Conservation (phyloP, 2,329 filamentous ascomycete species). For the Diplocarpon mali region DNA sequence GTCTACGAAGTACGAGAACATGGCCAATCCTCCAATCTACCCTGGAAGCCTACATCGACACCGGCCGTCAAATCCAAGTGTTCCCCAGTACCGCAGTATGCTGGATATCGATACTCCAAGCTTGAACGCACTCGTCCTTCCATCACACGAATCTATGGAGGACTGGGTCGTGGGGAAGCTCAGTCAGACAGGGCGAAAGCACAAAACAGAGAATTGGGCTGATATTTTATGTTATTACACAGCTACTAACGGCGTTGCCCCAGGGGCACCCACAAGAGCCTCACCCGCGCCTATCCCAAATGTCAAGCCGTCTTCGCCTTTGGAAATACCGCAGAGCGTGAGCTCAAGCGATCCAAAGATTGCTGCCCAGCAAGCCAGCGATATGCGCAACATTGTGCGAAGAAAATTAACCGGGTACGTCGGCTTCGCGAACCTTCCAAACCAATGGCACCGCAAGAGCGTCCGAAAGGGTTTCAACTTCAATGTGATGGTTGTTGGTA, state of each 20-base stretch:
- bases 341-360: conserved; percentile 28
- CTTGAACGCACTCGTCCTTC: conserved; percentile 16
- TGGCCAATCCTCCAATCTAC: conserved; percentile 8
- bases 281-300: conserved; percentile 24
- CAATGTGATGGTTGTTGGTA: conserved; percentile 99
- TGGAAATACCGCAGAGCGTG: conserved; percentile 26
- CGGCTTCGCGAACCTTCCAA: conserved; percentile 95
- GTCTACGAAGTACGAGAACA: conserved; percentile 6
- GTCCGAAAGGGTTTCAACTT: conserved; percentile 99
- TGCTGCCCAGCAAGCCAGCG: conserved; percentile 28
- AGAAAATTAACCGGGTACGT: conserved; percentile 98
- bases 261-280: conserved; percentile 22
- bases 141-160: conserved; percentile 22
- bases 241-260: conserved; percentile 27
- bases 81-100: conserved; percentile 40
- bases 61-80: conserved; percentile 17
- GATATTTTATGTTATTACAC: conserved; percentile 26
- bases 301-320: conserved; percentile 21
- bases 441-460: conserved; percentile 99
- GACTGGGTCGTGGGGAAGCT: conserved; percentile 19
- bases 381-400: conserved; percentile 74
- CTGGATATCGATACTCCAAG: conserved; percentile 39
- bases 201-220: conserved; percentile 25
- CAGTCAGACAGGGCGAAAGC: conserved; percentile 18
- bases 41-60: conserved; percentile 21